Percentiles rank a stretch among this genome's conserved stretches.
Conservation (phyloP, 228 moss, liverwort and hornwort species). For the Sphagnum fallax region DNA sequence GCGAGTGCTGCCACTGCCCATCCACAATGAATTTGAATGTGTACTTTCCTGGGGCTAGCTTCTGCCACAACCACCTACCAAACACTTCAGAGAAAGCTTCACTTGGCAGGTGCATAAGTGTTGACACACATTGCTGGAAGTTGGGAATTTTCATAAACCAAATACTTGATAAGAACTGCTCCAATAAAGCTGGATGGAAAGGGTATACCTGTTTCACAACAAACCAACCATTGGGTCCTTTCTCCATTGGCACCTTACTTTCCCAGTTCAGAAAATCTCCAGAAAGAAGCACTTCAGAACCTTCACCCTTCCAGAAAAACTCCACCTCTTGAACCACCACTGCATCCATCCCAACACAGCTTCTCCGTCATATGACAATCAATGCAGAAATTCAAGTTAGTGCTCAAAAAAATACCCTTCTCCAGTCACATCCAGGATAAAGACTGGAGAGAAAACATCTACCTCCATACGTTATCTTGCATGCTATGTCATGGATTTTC, state of each 20-base stretch:
- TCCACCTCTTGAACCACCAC: conserved; percentile 98
- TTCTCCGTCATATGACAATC: conserved; percentile 35
- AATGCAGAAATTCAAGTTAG: not conserved
- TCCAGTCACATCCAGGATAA: not conserved
- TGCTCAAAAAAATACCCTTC: not conserved
- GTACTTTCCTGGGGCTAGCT: conserved; percentile 68
- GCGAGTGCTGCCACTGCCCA: conserved; percentile 84
- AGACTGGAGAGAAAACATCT: not conserved
- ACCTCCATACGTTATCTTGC: not conserved
- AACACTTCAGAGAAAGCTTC: not conserved
- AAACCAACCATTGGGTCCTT: conserved; percentile 54
- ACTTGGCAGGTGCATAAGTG: too few species aligned
- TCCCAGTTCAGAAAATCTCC: conserved; percentile 88
- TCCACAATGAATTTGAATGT: conserved; percentile 73
- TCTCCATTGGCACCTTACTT: conserved; percentile 54
- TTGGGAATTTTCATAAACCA: too few species aligned
- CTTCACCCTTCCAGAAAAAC: conserved; percentile 81
- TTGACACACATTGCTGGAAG: too few species aligned
- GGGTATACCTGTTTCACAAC: conserved; percentile 64
- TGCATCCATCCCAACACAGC: conserved; percentile 60
- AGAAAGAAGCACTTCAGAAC: conserved; percentile 54
- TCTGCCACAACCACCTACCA: conserved; percentile 35
- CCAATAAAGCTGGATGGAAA: not conserved
- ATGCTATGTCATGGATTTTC: not conserved
- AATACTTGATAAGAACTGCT: too few species aligned